These are phyloP conservation scores for Penicillium sp. DNA, from an alignment of 2,329 filamentous ascomycete genomes.

Conservation along the genomic window DNA sequence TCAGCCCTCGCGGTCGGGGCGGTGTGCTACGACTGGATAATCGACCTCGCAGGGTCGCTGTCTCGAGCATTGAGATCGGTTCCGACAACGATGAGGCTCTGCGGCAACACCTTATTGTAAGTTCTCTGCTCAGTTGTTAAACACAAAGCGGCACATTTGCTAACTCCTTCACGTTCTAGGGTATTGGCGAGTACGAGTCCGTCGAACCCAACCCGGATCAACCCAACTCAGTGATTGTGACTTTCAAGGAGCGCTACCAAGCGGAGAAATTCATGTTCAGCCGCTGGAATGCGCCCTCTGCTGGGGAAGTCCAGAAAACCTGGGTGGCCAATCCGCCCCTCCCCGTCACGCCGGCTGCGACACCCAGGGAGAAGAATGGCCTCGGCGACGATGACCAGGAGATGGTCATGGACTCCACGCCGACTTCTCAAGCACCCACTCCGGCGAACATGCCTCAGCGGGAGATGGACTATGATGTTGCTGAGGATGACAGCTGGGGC, in stretches of 20 bases:
- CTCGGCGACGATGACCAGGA: slow-evolving; percentile 33
- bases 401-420: slow-evolving; percentile 33
- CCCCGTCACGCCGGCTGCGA: slow-evolving; percentile 14
- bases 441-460: slow-evolving; percentile 24
- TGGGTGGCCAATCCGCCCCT: slow-evolving; percentile 53
- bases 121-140: slow-evolving; percentile 14
- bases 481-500: slow-evolving; percentile 50
- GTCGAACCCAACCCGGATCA: slow-evolving; percentile 46
- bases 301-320: slow-evolving; percentile 56
- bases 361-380: slow-evolving; percentile 27
- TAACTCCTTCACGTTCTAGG: slow-evolving; percentile 32
- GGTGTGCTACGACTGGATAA: slow-evolving; percentile 60
- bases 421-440: slow-evolving; percentile 12
- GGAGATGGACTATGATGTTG: slow-evolving; percentile 55
- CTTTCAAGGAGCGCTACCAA: slow-evolving; percentile 52
- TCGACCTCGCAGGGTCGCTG: slow-evolving; percentile 55
- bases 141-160: no score
- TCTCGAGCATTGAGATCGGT: slow-evolving; percentile 51
- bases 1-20: neutral
- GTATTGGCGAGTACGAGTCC: slow-evolving; percentile 49
- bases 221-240: slow-evolving; percentile 43
- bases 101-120: slow-evolving; percentile 57
- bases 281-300: slow-evolving; percentile 49
- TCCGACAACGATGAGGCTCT: slow-evolving; percentile 57
- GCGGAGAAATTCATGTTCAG: slow-evolving; percentile 58